These are phyloP conservation scores for Strobilomyces echinocephalus DNA, from an alignment of 768 basidiomycete species.

Conservation along the genomic window DNA sequence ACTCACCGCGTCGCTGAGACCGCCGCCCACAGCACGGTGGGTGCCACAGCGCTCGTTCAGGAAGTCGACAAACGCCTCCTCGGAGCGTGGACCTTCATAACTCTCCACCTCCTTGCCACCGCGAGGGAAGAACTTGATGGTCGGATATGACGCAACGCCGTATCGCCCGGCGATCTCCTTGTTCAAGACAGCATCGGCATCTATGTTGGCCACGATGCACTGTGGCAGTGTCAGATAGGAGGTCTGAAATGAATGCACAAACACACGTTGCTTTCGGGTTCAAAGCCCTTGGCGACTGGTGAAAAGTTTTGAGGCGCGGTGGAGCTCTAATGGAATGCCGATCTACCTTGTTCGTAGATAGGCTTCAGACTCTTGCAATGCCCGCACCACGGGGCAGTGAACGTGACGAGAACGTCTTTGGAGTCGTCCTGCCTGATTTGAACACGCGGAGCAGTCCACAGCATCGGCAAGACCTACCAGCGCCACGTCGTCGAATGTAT, in stretches of 20 bases:
- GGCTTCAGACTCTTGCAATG: slow-evolving; percentile 95
- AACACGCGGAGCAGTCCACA: background rate
- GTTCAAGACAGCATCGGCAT: slow-evolving; percentile 84
- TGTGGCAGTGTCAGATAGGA: slow-evolving; percentile 27
- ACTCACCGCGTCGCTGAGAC: slow-evolving; percentile 63
- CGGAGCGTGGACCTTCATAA: slow-evolving; percentile 70
- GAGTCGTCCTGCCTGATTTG: slow-evolving; percentile 43
- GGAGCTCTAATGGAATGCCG: background rate
- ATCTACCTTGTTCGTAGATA: slow-evolving; percentile 68
- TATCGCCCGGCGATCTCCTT: slow-evolving; percentile 65
- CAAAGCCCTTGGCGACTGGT: slow-evolving; percentile 73
- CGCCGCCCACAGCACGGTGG: slow-evolving; percentile 75
- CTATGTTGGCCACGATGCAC: slow-evolving; percentile 88
- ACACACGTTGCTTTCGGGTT: slow-evolving; percentile 67
- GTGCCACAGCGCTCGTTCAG: slow-evolving; percentile 88
- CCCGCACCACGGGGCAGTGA: slow-evolving; percentile 87
- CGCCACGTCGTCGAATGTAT: slow-evolving; percentile 74
- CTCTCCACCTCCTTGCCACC: slow-evolving; percentile 55
- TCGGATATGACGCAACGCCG: slow-evolving; percentile 79
- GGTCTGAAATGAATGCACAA: background rate
- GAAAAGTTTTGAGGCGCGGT: slow-evolving; percentile 1
- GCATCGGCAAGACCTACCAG: slow-evolving; percentile 39
- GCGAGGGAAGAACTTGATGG: slow-evolving; percentile 91
- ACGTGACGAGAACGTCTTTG: slow-evolving; percentile 83
- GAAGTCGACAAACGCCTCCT: slow-evolving; percentile 71